A percentile compares a stretch with the other conserved stretches of the same genome.
These are phyloP conservation scores for Cyberlindnera japonica DNA, from an alignment of 805 yeast species.

Conservation along the genomic window DNA sequence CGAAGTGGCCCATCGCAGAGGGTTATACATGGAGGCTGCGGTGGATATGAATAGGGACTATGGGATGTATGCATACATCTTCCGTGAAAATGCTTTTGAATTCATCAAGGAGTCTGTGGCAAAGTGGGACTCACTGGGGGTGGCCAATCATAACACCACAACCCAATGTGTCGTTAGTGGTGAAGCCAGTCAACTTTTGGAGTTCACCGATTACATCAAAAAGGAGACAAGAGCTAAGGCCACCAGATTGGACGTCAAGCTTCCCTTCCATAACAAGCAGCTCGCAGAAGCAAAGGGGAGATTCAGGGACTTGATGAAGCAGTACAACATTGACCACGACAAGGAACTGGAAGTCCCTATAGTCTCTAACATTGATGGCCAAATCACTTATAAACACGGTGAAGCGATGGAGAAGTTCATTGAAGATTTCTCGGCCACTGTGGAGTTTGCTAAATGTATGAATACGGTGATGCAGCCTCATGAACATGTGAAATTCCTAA, in stretches of 20 bases:
- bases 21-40: slow-evolving; percentile 35
- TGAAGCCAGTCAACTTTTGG: slow-evolving; percentile 15
- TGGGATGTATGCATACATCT: slow-evolving; percentile 37
- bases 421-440: slow-evolving; percentile 41
- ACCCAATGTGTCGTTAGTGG: slow-evolving; percentile 43
- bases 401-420: slow-evolving; percentile 33
- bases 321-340: slow-evolving; percentile 10
- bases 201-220: slow-evolving; percentile 16
- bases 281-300: slow-evolving; percentile 32
- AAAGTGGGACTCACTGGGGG: slow-evolving; percentile 20
- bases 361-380: slow-evolving; percentile 36
- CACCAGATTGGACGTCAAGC: slow-evolving; percentile 33
- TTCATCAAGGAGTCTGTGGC: slow-evolving; percentile 7
- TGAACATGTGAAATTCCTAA: slow-evolving; percentile 12
- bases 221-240: slow-evolving; percentile 26
- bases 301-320: slow-evolving; percentile 21
- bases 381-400: slow-evolving; percentile 22
- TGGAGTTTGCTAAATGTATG: slow-evolving; percentile 39
- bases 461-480: slow-evolving; percentile 15
- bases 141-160: slow-evolving; percentile 41
- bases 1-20: slow-evolving; percentile 33
- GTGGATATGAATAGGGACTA: slow-evolving; percentile 21
- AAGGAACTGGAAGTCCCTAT: slow-evolving; percentile 31
- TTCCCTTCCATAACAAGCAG: slow-evolving; percentile 44
- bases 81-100: slow-evolving; percentile 14